These are phyloP conservation scores for Microbotryomycetes sp. DNA, from an alignment of 1,284 basidiomycete genomes.

Conservation along the genomic window DNA sequence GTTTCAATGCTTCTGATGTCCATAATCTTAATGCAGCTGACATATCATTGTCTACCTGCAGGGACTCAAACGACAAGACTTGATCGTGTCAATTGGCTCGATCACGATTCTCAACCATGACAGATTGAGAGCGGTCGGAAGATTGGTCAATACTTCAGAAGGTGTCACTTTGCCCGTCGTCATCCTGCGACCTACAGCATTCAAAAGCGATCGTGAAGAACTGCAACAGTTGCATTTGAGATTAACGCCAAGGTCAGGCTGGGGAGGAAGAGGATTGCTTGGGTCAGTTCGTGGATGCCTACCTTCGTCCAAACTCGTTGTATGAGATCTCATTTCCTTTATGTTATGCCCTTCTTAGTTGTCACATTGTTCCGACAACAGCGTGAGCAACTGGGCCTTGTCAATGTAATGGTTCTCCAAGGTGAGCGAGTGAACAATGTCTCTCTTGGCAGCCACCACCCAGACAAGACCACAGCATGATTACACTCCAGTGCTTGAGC, in stretches of 20 bases:
- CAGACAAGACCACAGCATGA: too few relatives aligned
- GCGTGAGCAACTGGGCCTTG: not conserved
- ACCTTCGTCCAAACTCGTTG: slow-evolving; percentile 4
- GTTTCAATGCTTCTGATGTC: not conserved
- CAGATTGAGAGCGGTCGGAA: slow-evolving; percentile 60
- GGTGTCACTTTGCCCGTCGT: slow-evolving; percentile 57
- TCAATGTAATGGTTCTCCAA: not conserved
- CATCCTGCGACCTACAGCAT: slow-evolving; percentile 39
- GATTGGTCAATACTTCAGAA: slow-evolving; percentile 63
- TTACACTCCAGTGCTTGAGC: not conserved
- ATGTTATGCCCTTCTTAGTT: not conserved
- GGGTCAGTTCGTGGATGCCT: slow-evolving; percentile 57
- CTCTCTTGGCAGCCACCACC: too few relatives aligned
- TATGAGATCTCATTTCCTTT: not conserved
- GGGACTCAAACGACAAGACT: slow-evolving; percentile 25
- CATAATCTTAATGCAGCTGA: not conserved
- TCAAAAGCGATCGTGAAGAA: slow-evolving; percentile 39
- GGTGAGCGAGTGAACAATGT: not conserved
- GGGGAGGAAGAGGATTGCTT: slow-evolving; percentile 71
- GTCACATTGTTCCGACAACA: slow-evolving; percentile 1
- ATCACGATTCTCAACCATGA: slow-evolving; percentile 38
- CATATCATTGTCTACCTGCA: not conserved
- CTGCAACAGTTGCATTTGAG: slow-evolving; percentile 45
- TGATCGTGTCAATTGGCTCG: slow-evolving; percentile 17
- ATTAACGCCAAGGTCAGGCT: slow-evolving; percentile 55